These are phyloP conservation scores for Fusarium denticulatum DNA, from an alignment of 2,329 filamentous ascomycete genomes.

Conservation along the genomic window DNA sequence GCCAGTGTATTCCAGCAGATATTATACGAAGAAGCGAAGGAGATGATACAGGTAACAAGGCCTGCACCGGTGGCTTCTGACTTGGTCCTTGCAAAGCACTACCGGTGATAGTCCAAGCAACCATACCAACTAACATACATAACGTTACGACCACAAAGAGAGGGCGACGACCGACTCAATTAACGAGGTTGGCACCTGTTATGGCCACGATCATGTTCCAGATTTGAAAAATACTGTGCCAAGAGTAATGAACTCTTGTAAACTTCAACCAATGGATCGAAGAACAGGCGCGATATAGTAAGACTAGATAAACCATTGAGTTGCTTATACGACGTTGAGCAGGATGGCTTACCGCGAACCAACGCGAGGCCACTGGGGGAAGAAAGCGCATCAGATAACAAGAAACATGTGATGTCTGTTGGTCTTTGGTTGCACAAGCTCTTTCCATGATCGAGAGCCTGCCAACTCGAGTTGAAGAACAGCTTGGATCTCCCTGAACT, in stretches of 20 bases:
- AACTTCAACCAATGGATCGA: background rate
- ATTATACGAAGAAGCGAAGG: background rate
- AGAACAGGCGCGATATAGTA: background rate
- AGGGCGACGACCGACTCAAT: background rate
- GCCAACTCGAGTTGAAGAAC: background rate
- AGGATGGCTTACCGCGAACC: background rate
- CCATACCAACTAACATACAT: background rate
- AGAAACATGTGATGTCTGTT: background rate
- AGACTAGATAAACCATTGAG: background rate
- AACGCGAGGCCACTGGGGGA: background rate
- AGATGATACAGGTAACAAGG: background rate
- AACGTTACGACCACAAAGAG: background rate
- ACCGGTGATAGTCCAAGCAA: background rate
- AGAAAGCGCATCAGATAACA: background rate
- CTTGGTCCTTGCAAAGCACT: background rate
- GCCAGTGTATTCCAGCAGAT: background rate
- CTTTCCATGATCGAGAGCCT: background rate
- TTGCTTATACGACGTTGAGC: too few relatives aligned
- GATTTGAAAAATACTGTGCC: background rate
- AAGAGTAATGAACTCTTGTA: background rate
- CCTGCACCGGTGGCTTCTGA: background rate
- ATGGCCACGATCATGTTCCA: background rate
- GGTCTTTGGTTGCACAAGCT: background rate
- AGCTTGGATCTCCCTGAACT: background rate
- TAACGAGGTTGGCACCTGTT: background rate